Evolutionary conservation across 2,329 filamentous ascomycete species (phyloP).

Genomic region (Calonectria pauciramosa): DNA sequence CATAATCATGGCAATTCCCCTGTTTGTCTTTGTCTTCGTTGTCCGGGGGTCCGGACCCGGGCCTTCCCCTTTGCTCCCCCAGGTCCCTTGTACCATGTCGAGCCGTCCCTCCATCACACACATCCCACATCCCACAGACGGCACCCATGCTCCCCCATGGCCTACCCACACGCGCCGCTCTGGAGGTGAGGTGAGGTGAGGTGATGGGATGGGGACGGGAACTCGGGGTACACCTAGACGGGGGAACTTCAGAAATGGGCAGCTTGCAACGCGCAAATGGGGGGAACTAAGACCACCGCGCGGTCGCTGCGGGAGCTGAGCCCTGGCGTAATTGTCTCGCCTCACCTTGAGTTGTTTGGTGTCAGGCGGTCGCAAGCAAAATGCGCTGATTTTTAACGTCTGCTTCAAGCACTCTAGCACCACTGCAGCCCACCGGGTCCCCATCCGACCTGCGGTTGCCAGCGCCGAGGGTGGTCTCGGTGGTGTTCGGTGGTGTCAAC

Average conservation of each 20-base stretch:
- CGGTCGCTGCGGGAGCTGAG: constrained; percentile 25
- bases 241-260: constrained; percentile 16
- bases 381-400: constrained; percentile 36
- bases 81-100: constrained; percentile 19
- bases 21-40: constrained; percentile 28
- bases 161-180: constrained; percentile 17
- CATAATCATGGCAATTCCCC: constrained; percentile 31
- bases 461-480: constrained; percentile 21
- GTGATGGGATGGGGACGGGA: constrained; percentile 24
- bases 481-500: constrained; percentile 30
- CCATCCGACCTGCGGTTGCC: constrained; percentile 41
- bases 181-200: constrained; percentile 28
- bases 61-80: constrained; percentile 30
- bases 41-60: constrained; percentile 43
- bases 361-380: constrained; percentile 43
- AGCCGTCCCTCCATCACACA: constrained; percentile 24
- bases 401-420: constrained; percentile 26
- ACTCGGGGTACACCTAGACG: not conserved
- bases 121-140: constrained; percentile 25
- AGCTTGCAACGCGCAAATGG: not conserved
- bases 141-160: constrained; percentile 36
- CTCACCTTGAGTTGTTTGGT: constrained; percentile 20
- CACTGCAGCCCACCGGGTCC: constrained; percentile 42
- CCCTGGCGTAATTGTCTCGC: constrained; percentile 20
- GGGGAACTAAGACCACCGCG: constrained; percentile 12